A percentile compares a stretch with the other conserved stretches of the same genome.
These are phyloP conservation scores for Aspergillus aculeatus DNA, from an alignment of 2,329 filamentous ascomycete species.

Conservation along the genomic window DNA sequence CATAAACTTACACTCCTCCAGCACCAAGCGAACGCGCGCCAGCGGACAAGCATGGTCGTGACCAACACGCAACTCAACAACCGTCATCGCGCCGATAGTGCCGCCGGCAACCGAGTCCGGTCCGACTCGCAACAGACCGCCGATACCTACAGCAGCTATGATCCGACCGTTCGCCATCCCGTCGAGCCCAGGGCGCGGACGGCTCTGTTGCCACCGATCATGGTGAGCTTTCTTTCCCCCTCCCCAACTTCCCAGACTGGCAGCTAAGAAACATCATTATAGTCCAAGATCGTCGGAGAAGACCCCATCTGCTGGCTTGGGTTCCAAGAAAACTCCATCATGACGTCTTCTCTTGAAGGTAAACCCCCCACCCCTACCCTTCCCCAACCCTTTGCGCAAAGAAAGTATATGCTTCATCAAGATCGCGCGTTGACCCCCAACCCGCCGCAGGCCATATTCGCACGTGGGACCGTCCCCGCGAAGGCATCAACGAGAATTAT, in stretches of 20 bases:
- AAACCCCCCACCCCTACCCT: slow-evolving; percentile 35
- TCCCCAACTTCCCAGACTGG: neutral
- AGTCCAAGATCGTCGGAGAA: slow-evolving; percentile 80
- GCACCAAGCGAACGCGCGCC: slow-evolving; percentile 39
- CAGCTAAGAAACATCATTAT: slow-evolving; percentile 15
- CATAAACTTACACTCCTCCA: slow-evolving; percentile 17
- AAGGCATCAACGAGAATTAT: slow-evolving; percentile 35
- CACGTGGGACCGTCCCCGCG: slow-evolving; percentile 67
- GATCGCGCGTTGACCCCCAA: slow-evolving; percentile 12
- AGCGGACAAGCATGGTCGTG: slow-evolving; percentile 37
- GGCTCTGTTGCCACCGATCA: slow-evolving; percentile 83
- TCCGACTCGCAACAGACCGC: slow-evolving; percentile 68
- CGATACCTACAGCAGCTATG: slow-evolving; percentile 45
- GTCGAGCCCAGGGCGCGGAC: slow-evolving; percentile 83
- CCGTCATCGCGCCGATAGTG: slow-evolving; percentile 63
- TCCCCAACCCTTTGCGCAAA: neutral
- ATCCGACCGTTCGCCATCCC: slow-evolving; percentile 67
- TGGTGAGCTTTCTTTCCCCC: slow-evolving; percentile 56
- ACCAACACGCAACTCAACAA: slow-evolving; percentile 42
- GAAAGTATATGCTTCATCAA: neutral
- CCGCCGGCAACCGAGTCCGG: slow-evolving; percentile 58
- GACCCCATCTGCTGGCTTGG: slow-evolving; percentile 86
- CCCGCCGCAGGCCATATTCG: slow-evolving; percentile 64
- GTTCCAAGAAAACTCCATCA: slow-evolving; percentile 91
- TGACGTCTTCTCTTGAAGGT: slow-evolving; percentile 91